Evolutionary conservation across 169 alveolate genomes (phyloP).

Genomic region (Hammondia hammondi): DNA sequence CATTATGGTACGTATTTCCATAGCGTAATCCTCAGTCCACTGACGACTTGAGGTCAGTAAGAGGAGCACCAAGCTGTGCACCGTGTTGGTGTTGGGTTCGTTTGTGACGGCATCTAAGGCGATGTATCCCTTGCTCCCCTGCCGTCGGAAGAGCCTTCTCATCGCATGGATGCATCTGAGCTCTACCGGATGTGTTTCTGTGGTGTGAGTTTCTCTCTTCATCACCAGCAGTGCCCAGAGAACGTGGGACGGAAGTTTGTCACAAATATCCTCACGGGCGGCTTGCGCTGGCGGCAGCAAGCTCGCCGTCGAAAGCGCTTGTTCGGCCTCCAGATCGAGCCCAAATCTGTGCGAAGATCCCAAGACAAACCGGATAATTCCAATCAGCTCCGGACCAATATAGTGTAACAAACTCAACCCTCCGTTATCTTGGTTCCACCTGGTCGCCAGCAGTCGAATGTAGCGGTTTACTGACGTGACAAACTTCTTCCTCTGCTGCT

Average conservation of each 20-base stretch:
- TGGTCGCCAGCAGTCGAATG: background rate
- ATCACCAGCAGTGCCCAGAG: background rate
- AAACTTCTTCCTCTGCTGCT: background rate
- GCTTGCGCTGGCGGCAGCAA: background rate
- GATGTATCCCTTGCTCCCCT: background rate
- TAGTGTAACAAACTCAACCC: background rate
- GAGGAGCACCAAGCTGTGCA: slow-evolving; percentile 7
- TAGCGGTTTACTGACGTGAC: slow-evolving; percentile 4
- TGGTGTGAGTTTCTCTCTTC: background rate
- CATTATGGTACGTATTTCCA: background rate
- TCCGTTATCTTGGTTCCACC: background rate
- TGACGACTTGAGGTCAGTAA: background rate
- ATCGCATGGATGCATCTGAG: background rate
- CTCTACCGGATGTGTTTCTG: background rate
- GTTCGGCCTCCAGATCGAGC: background rate
- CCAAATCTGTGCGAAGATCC: slow-evolving; percentile 26
- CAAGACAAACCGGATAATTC: background rate
- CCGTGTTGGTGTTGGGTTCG: slow-evolving; percentile 19
- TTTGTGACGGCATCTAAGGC: background rate
- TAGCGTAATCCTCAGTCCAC: background rate
- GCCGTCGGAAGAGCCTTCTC: background rate
- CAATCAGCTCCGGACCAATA: background rate
- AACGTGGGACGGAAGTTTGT: background rate
- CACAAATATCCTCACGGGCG: background rate
- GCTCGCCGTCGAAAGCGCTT: background rate